Base-by-base conservation (phyloP, 2,329 filamentous ascomycete genomes). In the Tolypocladium guangdongense region DNA sequence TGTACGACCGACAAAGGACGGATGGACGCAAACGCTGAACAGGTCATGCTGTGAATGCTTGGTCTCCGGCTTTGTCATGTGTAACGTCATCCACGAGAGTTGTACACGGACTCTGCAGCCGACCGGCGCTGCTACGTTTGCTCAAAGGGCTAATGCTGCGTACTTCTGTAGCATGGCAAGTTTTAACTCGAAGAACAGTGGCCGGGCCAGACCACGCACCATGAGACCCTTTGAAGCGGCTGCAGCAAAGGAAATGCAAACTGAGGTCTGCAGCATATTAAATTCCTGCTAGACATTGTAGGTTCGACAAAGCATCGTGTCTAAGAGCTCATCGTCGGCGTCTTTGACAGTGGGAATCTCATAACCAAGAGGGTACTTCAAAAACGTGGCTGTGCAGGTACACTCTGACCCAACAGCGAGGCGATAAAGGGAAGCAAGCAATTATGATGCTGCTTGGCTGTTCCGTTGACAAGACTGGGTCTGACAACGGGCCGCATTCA, bases 211-310 rank as follows among this genome's bases (percentile, higher is more conserved):
- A 30, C n/a, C 6, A 7, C 5, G 24, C 24, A 18, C 7, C 3
- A 10, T 6, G 7, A 16, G 22, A 18, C 12, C 30, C 16, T 16
- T 45, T 30, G 7, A 45, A 12, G 27, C 27, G 7, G 7, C 27
- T 32, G 27, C 27, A 46, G 27, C 16, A 30, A 4, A 18, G 18
- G 2, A 12, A 32, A 20, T 11, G 22, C 18, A 45, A 45, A 10
- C 10, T 2, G 5, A 45, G 7, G 41, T 11, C 7, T n/a, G 7
- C 14, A 30, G 3, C 24, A 45, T 6, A n/a, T n/a, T n/a, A 2
- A n/a, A 18, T 11, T 0, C 2, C 4, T 30, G 2, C 16, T 1
- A 45, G 4, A 7, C 8, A 5, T 18, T 8, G 24, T n/a, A 10
- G 2, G 10, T 30, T n/a, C 41, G 18, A 30, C 16, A 5, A 30